Percentiles rank a stretch among this genome's conserved stretches.
Evolutionary conservation across 257 asterid genomes (phyloP).

Genomic region (Datura wrightii): DNA sequence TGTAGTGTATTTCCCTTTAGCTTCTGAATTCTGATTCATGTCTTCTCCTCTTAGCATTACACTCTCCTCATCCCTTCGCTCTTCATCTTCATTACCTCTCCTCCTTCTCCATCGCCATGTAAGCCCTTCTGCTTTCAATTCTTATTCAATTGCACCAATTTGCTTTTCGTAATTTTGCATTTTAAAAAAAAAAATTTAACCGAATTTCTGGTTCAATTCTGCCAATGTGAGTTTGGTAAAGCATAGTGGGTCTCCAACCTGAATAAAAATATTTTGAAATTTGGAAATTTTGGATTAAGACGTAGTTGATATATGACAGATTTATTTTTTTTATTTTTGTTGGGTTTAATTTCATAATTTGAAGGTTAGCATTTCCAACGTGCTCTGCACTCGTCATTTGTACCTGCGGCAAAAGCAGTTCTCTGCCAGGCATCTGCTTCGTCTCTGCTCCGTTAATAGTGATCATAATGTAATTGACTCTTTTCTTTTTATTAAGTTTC

Average conservation of each 20-base stretch:
- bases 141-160: neutral
- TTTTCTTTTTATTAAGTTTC: neutral
- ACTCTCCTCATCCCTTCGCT: neutral
- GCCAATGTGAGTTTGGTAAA: neutral
- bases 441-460: conserved; percentile 11
- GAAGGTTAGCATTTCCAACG: conserved; percentile 21
- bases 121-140: neutral
- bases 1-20: neutral
- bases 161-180: neutral
- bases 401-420: conserved; percentile 8
- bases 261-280: neutral
- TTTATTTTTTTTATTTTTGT: neutral
- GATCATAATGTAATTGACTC: conserved; percentile 16
- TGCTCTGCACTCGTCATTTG: neutral
- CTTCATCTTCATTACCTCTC: neutral
- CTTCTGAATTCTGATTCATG: conserved; percentile 14
- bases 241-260: neutral
- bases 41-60: conserved; percentile 24
- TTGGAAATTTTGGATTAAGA: neutral
- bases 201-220: neutral
- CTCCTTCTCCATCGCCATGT: conserved; percentile 29
- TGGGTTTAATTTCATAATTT: neutral
- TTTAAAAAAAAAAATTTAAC: neutral
- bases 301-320: neutral
- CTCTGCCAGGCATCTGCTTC: neutral